A percentile compares a stretch with the other conserved stretches of the same genome.
Evolutionary conservation across 176 grass and related monocot genomes (phyloP).

Genomic region (Triticum monococcum): DNA sequence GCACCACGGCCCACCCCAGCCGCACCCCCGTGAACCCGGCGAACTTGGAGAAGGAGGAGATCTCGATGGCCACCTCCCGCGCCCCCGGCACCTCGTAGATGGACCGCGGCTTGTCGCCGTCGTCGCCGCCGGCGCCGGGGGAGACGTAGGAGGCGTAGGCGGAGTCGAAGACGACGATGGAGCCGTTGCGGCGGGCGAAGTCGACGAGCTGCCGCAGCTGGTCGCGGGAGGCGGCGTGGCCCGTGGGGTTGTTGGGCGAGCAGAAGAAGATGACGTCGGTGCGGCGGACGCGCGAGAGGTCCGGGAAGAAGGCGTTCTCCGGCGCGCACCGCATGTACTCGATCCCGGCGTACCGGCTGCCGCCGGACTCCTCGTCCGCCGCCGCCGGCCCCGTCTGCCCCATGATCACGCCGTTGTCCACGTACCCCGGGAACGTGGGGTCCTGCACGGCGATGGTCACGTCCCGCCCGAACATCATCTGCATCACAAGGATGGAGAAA

Average conservation of each 20-base stretch:
- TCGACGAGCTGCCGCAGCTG: slow-evolving; percentile 77
- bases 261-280: slow-evolving; percentile 98
- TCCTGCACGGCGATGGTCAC: slow-evolving; percentile 89
- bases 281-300: slow-evolving; percentile 56
- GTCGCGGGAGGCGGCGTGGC: slow-evolving; percentile 61
- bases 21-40: slow-evolving; percentile 93
- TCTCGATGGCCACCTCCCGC: slow-evolving; percentile 95
- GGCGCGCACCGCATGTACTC: slow-evolving; percentile 79
- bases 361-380: slow-evolving; percentile 31
- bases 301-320: slow-evolving; percentile 87
- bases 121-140: neutral
- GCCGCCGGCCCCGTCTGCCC: slow-evolving; percentile 65
- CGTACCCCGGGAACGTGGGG: slow-evolving; percentile 97
- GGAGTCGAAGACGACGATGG: slow-evolving; percentile 85
- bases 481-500: neutral
- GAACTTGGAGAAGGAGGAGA: slow-evolving; percentile 91
- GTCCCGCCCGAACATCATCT: slow-evolving; percentile 75
- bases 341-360: slow-evolving; percentile 63
- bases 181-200: slow-evolving; percentile 71
- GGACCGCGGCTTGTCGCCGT: slow-evolving; percentile 29
- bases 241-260: slow-evolving; percentile 97
- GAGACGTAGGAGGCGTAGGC: slow-evolving; percentile 77
- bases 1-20: slow-evolving; percentile 82
- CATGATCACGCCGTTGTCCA: slow-evolving; percentile 87
- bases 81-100: slow-evolving; percentile 93